These are phyloP conservation scores for Rhodotorula diobovata DNA, from an alignment of 768 basidiomycete species.

Conservation along the genomic window DNA sequence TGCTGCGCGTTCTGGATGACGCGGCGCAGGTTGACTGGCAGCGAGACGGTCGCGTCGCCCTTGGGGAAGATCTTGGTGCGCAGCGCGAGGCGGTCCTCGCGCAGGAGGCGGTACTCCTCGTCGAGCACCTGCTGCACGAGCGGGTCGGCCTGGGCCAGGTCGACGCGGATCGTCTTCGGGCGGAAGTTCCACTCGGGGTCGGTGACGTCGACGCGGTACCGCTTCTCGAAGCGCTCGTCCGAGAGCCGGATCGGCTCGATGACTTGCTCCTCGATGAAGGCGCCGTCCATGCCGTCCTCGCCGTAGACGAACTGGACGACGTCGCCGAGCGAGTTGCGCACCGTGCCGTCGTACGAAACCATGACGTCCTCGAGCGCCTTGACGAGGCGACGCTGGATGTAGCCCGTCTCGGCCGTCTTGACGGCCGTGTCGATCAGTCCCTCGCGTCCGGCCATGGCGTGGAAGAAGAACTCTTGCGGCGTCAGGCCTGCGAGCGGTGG, in stretches of 20 bases:
- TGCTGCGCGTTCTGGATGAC: constrained; percentile 93
- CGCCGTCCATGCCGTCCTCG: constrained; percentile 98
- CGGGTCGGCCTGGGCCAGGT: constrained; percentile 64
- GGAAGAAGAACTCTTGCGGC: constrained; percentile 99
- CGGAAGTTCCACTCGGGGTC: constrained; percentile 75
- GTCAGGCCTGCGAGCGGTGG: constrained; percentile 57
- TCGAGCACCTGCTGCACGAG: constrained; percentile 81
- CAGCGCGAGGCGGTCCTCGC: constrained; percentile 69
- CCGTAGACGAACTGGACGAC: constrained; percentile 95
- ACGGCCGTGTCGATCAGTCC: constrained; percentile 99
- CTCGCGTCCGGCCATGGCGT: constrained; percentile 99
- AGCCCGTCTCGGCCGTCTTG: constrained; percentile 98
- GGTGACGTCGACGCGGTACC: constrained; percentile 84
- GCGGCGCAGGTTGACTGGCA: constrained; percentile 91
- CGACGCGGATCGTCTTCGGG: constrained; percentile 73
- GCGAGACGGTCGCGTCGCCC: constrained; percentile 71
- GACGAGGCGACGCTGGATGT: constrained; percentile 95
- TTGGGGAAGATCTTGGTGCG: constrained; percentile 75
- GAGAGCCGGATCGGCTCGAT: constrained; percentile 82
- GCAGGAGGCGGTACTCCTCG: constrained; percentile 63
- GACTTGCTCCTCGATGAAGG: constrained; percentile 91
- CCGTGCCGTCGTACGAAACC: constrained; percentile 97
- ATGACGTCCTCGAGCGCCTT: constrained; percentile 96
- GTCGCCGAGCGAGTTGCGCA: constrained; percentile 93
- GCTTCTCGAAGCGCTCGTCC: constrained; percentile 76